Base-by-base conservation (phyloP, 371 early-diverging fungal species). In the Mucor velutinosus region DNA sequence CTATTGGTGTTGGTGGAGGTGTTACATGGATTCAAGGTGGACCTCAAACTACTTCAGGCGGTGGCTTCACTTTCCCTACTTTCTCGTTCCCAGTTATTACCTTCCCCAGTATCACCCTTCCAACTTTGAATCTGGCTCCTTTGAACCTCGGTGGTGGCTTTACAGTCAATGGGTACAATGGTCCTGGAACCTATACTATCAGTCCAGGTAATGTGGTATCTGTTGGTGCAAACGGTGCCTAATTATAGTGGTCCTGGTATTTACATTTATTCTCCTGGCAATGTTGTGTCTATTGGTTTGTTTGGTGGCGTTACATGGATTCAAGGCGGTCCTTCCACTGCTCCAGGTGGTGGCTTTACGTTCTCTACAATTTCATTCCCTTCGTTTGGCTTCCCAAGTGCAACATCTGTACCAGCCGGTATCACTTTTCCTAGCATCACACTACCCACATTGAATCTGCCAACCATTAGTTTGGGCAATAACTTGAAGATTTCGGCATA, bases 221-320 rank as follows among this genome's bases (percentile, higher is more conserved):
- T 10, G 29, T 66, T 7, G 43, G 30, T 1, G 7, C n/a, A 15
- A 30, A 60, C 32, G 51, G 59, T 6, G 15, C 29, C 66, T 4
- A 41, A n/a, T 1, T 67, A 55, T 19, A 33, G 17, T 11, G 67
- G 67, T 21, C 67, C 67, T 47, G 65, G 65, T 17, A 23, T 47
- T 0, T 65, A 65, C 8, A 65, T 49, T 2, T 11, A n/a, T 10
- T 23, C 59, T 17, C 58, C 58, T 49, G 65, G 65, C 21, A 58
- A 59, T 35, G 33, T 49, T 41, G 14, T 33, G 11, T 67, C 57
- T 11, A 30, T 66, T 41, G 45, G 15, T 23, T 15, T 32, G 19
- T 27, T 29, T 41, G 55, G 55, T 30, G 57, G 12, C 4, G 12
- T 57, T 15, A 41, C 55, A 12, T 41, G 43, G 12, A 15, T 57